These are phyloP conservation scores for Backusella morwellensis DNA, from an alignment of 192 early-diverging fungal genomes.

Conservation along the genomic window DNA sequence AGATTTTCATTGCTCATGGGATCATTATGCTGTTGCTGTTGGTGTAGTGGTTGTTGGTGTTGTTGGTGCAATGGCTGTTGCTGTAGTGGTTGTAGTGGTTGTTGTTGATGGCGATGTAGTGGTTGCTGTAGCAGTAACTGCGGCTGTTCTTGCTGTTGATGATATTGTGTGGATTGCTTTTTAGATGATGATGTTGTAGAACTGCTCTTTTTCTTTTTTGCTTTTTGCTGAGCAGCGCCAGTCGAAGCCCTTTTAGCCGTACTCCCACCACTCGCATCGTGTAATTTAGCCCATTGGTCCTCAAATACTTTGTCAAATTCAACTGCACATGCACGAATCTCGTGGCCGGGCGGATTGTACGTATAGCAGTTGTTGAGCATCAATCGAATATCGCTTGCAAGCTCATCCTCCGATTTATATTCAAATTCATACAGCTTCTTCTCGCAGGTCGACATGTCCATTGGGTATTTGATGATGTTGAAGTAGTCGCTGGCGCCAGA, in stretches of 20 bases:
- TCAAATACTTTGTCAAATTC: constrained; percentile 69
- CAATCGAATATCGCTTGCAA: constrained; percentile 63
- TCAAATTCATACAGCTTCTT: constrained; percentile 60
- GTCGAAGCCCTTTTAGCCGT: neutral
- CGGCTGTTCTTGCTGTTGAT: neutral
- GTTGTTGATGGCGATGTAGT: neutral
- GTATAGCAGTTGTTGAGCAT: constrained; percentile 77
- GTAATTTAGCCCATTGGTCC: constrained; percentile 55
- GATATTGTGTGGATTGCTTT: neutral
- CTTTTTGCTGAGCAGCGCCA: neutral
- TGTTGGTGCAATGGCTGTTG: neutral
- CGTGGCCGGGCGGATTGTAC: constrained; percentile 63
- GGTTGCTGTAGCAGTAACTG: neutral
- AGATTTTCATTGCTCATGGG: neutral
- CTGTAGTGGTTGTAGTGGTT: neutral
- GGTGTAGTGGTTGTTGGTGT: neutral
- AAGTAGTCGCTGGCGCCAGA: constrained; percentile 83
- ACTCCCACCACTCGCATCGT: neutral
- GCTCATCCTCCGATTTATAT: constrained; percentile 59
- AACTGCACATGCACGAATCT: constrained; percentile 62
- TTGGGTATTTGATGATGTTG: constrained; percentile 71
- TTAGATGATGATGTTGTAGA: neutral
- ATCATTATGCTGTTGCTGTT: neutral
- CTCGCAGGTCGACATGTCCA: constrained; percentile 75
- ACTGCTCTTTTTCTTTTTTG: neutral